Evolutionary conservation across 345 rosid genomes (phyloP).

Genomic region (Kandelia obovata): DNA sequence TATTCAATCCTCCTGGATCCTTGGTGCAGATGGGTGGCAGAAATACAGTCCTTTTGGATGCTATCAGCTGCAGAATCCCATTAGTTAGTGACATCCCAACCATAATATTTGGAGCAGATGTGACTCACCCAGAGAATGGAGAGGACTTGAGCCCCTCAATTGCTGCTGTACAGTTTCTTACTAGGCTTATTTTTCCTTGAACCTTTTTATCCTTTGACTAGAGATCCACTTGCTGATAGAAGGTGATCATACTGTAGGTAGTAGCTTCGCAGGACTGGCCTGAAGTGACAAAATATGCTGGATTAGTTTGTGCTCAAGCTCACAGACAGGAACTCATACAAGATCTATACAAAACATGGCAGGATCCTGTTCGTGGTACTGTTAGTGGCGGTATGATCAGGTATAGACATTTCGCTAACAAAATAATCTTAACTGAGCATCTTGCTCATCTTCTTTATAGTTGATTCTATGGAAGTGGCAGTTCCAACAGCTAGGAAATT

Average conservation of each 20-base stretch:
- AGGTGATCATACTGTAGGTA: constrained; percentile 47
- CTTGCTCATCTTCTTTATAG: neutral
- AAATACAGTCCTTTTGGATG: constrained; percentile 94
- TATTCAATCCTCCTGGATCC: neutral
- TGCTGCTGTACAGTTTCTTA: constrained; percentile 63
- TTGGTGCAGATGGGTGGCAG: constrained; percentile 93
- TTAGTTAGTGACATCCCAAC: constrained; percentile 97
- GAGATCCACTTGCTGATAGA: constrained; percentile 15
- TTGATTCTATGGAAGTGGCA: neutral
- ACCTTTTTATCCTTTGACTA: neutral
- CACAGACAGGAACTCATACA: constrained; percentile 98
- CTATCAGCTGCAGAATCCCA: constrained; percentile 94
- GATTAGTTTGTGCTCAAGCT: constrained; percentile 99
- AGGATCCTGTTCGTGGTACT: constrained; percentile 94
- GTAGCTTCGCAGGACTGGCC: constrained; percentile 99
- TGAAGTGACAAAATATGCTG: constrained; percentile 97
- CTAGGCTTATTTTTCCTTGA: neutral
- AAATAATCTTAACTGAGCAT: neutral
- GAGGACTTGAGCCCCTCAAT: constrained; percentile 98
- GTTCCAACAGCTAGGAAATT: no score
- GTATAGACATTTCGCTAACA: constrained; percentile 29
- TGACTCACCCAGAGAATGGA: constrained; percentile 98
- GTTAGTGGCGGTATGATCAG: constrained; percentile 98
- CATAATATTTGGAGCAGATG: constrained; percentile 97
- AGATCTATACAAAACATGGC: constrained; percentile 97